A percentile compares a stretch with the other conserved stretches of the same genome.
phyloP scores from a whole-genome alignment of 257 asterid species.

The Craterostigma plantagineum region DNA sequence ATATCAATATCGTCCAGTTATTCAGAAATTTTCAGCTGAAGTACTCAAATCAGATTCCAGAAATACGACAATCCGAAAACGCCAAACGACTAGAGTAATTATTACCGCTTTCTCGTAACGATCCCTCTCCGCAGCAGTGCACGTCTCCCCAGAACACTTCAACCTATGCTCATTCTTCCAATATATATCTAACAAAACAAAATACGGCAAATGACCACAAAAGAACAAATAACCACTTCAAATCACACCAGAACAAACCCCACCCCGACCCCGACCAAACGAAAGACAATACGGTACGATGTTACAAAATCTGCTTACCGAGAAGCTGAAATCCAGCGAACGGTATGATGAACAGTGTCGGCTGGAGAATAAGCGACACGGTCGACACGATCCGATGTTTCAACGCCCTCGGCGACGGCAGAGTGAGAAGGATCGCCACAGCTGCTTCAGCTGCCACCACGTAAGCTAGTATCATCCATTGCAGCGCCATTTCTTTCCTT shows the following conservation, averaged over 20 bases:
- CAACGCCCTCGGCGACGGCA: conserved; percentile 60
- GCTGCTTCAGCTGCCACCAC: conserved; percentile 82
- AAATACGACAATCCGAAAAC: no score
- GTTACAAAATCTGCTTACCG: conserved; percentile 18
- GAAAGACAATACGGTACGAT: background rate
- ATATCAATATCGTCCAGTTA: no score
- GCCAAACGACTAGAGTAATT: background rate
- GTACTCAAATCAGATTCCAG: background rate
- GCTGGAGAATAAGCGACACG: conserved; percentile 57
- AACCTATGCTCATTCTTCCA: conserved; percentile 91
- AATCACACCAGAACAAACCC: conserved; percentile 2
- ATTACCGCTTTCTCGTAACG: conserved; percentile 78
- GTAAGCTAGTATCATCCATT: conserved; percentile 74
- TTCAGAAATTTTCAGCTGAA: background rate
- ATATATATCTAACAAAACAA: conserved; percentile 35
- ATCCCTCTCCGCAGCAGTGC: conserved; percentile 87
- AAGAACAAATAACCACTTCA: conserved; percentile 1
- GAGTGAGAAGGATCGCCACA: conserved; percentile 41
- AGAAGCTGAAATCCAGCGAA: conserved; percentile 84
- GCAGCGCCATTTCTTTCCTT: conserved; percentile 51
- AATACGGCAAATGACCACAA: no score
- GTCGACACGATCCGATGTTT: conserved; percentile 48
- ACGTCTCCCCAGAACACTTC: conserved; percentile 69
- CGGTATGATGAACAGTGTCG: conserved; percentile 63
- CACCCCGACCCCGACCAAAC: background rate